phyloP scores from a whole-genome alignment of 371 early-diverging fungal species.

The Gilbertella persicaria region DNA sequence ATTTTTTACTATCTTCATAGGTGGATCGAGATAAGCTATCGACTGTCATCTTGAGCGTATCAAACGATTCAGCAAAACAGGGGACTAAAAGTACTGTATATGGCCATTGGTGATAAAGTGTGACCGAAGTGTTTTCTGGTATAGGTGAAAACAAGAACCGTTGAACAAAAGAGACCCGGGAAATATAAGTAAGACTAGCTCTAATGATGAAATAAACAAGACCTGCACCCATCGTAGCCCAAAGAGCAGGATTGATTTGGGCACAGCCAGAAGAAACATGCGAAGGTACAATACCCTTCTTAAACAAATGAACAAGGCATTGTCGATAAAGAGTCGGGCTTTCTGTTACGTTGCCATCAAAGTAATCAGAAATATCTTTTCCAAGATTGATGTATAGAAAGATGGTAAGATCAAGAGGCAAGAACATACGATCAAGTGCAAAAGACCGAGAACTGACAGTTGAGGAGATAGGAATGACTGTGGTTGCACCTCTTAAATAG shows the following conservation, averaged over 20 bases:
- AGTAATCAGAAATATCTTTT: conserved; percentile 42
- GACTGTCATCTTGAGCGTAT: conserved; percentile 45
- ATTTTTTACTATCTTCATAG: conserved; percentile 47
- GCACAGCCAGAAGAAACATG: conserved; percentile 28
- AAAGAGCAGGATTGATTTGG: conserved; percentile 45
- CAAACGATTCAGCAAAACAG: conserved; percentile 44
- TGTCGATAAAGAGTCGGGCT: conserved; percentile 24
- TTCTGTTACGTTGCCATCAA: conserved; percentile 32
- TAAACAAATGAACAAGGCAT: conserved; percentile 39
- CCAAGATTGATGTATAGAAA: conserved; percentile 36
- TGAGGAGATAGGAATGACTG: conserved; percentile 31
- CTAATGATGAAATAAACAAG: conserved; percentile 42
- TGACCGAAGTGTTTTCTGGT: conserved; percentile 9
- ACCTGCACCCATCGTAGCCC: conserved; percentile 50
- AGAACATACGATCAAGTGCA: conserved; percentile 48
- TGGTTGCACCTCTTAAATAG: conserved; percentile 40
- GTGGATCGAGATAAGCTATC: conserved; percentile 48
- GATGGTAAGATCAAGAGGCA: conserved; percentile 44
- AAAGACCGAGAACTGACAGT: conserved; percentile 42
- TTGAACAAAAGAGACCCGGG: conserved; percentile 40
- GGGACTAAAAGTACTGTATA: conserved; percentile 45
- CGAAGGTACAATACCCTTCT: conserved; percentile 33
- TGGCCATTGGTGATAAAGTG: conserved; percentile 23
- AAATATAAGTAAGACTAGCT: conserved; percentile 45
- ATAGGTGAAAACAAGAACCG: conserved; percentile 30